These are phyloP conservation scores for Sparassis latifolia DNA, from an alignment of 1,284 basidiomycete species.

Conservation along the genomic window DNA sequence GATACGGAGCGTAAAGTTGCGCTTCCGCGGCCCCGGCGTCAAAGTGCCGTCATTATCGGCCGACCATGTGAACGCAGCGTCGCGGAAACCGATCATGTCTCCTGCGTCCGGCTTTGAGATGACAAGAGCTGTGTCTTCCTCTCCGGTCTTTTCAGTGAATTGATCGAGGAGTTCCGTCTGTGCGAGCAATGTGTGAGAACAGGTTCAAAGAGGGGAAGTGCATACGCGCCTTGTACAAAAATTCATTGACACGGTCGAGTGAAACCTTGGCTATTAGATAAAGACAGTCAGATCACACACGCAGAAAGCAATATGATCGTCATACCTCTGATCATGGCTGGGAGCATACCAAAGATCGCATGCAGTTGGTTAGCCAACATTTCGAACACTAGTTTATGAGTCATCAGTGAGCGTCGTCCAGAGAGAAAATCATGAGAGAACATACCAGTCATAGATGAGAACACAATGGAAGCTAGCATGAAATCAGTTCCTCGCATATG, in stretches of 20 bases:
- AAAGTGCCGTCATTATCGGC: constrained; percentile 14
- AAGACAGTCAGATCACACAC: not conserved
- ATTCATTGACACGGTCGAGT: constrained; percentile 42
- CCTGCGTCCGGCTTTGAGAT: not conserved
- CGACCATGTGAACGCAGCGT: constrained; percentile 34
- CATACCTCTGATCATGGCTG: constrained; percentile 29
- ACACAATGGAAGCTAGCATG: constrained; percentile 29
- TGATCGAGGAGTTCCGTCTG: constrained; percentile 46
- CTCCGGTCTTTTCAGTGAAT: constrained; percentile 19
- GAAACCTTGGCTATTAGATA: constrained; percentile 38
- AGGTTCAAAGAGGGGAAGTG: not conserved
- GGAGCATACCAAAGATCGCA: constrained; percentile 26
- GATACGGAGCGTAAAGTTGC: constrained; percentile 41
- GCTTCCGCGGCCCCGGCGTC: constrained; percentile 15
- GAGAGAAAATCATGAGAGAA: not conserved
- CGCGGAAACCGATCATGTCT: constrained; percentile 30
- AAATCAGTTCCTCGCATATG: constrained; percentile 12
- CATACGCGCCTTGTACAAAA: constrained; percentile 34
- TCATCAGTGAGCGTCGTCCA: not conserved
- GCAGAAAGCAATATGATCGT: constrained; percentile 1
- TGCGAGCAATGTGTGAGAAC: not conserved
- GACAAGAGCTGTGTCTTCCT: not conserved
- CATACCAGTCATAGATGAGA: constrained; percentile 35
- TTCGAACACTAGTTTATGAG: constrained; percentile 24
- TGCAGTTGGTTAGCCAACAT: constrained; percentile 27